Conservation (phyloP, 352 stramenopile species). For the Lagenidium giganteum region DNA sequence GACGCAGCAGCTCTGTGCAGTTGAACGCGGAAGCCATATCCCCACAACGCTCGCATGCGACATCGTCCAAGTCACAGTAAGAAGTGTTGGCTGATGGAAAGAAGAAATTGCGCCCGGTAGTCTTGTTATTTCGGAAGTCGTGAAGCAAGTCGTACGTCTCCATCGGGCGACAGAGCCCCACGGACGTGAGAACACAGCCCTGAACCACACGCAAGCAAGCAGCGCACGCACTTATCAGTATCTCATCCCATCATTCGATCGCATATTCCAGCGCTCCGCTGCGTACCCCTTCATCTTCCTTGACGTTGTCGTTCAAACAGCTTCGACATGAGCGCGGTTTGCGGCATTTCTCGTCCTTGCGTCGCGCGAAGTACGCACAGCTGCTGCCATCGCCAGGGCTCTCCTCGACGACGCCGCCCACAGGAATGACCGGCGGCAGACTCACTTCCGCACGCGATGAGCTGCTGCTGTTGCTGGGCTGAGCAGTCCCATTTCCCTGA, state of each 20-base stretch:
- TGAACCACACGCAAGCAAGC: neutral
- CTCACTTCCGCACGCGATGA: no score
- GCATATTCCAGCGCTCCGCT: neutral
- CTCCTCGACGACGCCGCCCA: constrained; percentile 26
- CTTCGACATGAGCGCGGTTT: constrained; percentile 62
- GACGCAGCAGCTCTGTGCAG: no score
- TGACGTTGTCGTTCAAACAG: constrained; percentile 51
- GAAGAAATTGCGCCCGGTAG: constrained; percentile 43
- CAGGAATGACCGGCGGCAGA: no score
- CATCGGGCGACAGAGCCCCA: constrained; percentile 56
- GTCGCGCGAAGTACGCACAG: constrained; percentile 74
- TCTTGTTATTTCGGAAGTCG: constrained; percentile 62
- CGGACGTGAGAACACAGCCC: constrained; percentile 50
- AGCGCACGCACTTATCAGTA: no score
- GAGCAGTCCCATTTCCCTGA: no score
- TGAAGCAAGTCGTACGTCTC: constrained; percentile 31
- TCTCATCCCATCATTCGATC: no score
- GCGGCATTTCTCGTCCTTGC: constrained; percentile 34
- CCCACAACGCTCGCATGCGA: constrained; percentile 42
- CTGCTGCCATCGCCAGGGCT: constrained; percentile 41
- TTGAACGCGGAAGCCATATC: no score
- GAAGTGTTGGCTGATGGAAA: constrained; percentile 56
- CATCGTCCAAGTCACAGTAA: constrained; percentile 54
- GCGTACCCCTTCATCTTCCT: constrained; percentile 8
- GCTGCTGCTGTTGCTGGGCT: no score